These are phyloP conservation scores for Omphalea diandra DNA, from an alignment of 441 rosid genomes.

Conservation along the genomic window DNA sequence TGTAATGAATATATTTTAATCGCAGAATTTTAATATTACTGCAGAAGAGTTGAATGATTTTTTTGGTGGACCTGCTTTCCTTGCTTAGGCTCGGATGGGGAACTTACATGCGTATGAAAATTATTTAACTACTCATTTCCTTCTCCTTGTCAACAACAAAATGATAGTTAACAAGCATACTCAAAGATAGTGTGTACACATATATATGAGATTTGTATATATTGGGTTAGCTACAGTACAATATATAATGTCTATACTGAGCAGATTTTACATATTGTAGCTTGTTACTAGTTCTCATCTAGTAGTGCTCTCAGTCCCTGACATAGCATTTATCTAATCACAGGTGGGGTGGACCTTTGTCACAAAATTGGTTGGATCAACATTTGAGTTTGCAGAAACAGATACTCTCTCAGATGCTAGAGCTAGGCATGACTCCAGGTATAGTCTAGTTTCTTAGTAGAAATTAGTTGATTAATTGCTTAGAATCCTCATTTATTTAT, in stretches of 20 bases:
- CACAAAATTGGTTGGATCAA: slow-evolving; percentile 80
- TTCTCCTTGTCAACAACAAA: slow-evolving; percentile 7
- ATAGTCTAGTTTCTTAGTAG: slow-evolving; percentile 16
- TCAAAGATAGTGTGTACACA: not conserved
- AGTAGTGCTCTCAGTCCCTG: slow-evolving; percentile 13
- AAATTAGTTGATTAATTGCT: slow-evolving; percentile 8
- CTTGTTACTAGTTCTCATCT: slow-evolving; percentile 1
- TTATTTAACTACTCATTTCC: not conserved
- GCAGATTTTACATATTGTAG: not conserved
- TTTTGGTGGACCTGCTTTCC: slow-evolving; percentile 98
- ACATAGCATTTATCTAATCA: slow-evolving; percentile 16
- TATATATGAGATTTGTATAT: not conserved
- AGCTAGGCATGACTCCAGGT: slow-evolving; percentile 99
- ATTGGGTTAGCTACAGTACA: slow-evolving; percentile 4
- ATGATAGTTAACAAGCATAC: not conserved
- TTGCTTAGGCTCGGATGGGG: slow-evolving; percentile 99
- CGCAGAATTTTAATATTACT: slow-evolving; percentile 77
- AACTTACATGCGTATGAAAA: slow-evolving; percentile 82
- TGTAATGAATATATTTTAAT: slow-evolving; percentile 7
- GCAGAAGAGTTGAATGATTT: slow-evolving; percentile 71
- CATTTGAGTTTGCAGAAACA: slow-evolving; percentile 80
- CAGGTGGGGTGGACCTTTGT: slow-evolving; percentile 98
- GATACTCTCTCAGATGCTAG: slow-evolving; percentile 81
- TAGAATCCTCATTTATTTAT: slow-evolving; percentile 5
- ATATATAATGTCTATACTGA: slow-evolving; percentile 1